These are phyloP conservation scores for Allium sativum DNA, from an alignment of 106 monocot species.

Conservation along the genomic window DNA sequence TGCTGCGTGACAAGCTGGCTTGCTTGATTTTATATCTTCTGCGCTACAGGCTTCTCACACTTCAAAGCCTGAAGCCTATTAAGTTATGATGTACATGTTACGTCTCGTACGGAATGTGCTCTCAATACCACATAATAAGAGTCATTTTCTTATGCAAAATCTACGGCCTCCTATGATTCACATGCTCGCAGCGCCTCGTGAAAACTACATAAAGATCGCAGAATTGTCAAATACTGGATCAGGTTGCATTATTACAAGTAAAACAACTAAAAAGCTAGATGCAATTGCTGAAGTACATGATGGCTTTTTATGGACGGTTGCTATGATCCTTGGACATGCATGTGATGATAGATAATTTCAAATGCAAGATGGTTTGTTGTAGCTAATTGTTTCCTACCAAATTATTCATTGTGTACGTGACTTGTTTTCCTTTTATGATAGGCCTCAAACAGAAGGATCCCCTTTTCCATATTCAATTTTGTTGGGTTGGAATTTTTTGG, in stretches of 20 bases:
- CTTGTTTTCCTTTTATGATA: constrained; percentile 87
- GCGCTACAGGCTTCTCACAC: constrained; percentile 84
- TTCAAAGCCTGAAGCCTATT: constrained; percentile 83
- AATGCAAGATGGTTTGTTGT: constrained; percentile 75
- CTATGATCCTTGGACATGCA: constrained; percentile 56
- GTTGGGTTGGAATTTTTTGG: constrained; percentile 69
- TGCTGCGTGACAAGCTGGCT: constrained; percentile 76
- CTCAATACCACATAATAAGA: constrained; percentile 59
- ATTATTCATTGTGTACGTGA: constrained; percentile 83
- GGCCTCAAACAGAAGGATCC: constrained; percentile 88
- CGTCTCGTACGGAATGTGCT: constrained; percentile 57
- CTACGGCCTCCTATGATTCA: constrained; percentile 92
- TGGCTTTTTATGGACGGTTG: constrained; percentile 69
- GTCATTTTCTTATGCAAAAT: constrained; percentile 91
- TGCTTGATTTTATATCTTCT: constrained; percentile 91
- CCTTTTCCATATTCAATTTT: constrained; percentile 91
- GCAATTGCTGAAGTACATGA: constrained; percentile 68
- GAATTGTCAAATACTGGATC: constrained; percentile 61
- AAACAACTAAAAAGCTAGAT: constrained; percentile 59
- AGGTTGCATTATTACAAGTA: constrained; percentile 24
- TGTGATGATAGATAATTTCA: constrained; percentile 65
- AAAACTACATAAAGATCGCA: constrained; percentile 94
- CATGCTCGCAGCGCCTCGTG: constrained; percentile 76
- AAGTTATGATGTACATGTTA: constrained; percentile 70
- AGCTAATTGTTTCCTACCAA: constrained; percentile 87